Evolutionary conservation across 2,329 filamentous ascomycete species (phyloP).

Genomic region (Pseudogymnoascus sp.): DNA sequence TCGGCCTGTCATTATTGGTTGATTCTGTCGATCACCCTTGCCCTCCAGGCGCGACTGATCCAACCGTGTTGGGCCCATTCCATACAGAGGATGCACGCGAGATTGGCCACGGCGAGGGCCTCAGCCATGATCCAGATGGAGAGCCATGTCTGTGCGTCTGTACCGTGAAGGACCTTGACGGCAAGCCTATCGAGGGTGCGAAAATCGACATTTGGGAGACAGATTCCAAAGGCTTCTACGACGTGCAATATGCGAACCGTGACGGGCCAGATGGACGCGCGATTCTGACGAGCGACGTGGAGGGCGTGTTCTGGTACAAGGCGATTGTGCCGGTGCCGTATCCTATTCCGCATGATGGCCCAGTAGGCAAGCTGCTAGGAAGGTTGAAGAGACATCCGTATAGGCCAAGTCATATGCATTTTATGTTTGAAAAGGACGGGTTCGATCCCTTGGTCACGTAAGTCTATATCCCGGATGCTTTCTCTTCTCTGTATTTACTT

Average conservation of each 20-base stretch:
- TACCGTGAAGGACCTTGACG: slow-evolving; percentile 57
- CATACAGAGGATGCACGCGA: slow-evolving; percentile 69
- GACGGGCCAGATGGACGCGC: slow-evolving; percentile 61
- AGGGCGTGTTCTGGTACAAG: slow-evolving; percentile 78
- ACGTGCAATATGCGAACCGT: slow-evolving; percentile 66
- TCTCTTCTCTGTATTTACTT: no score
- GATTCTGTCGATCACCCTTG: slow-evolving; percentile 81
- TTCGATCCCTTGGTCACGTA: no score
- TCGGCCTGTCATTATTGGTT: slow-evolving; percentile 72
- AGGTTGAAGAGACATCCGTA: slow-evolving; percentile 65
- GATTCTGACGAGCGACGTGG: slow-evolving; percentile 59
- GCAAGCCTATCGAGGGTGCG: slow-evolving; percentile 55
- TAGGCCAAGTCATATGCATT: slow-evolving; percentile 74
- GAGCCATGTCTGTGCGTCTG: slow-evolving; percentile 66
- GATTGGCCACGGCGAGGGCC: slow-evolving; percentile 48
- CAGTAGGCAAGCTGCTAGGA: slow-evolving; percentile 66
- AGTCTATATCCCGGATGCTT: no score
- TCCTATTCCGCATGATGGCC: slow-evolving; percentile 76
- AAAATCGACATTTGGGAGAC: slow-evolving; percentile 84
- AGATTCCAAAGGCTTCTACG: slow-evolving; percentile 70
- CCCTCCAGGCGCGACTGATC: slow-evolving; percentile 61
- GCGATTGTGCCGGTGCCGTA: slow-evolving; percentile 81
- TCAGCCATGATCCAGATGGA: slow-evolving; percentile 63
- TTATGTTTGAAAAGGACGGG: slow-evolving; percentile 70
- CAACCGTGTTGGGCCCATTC: slow-evolving; percentile 75